Conservation (phyloP, 305 asterid species). For the Fraxinus greggii region DNA sequence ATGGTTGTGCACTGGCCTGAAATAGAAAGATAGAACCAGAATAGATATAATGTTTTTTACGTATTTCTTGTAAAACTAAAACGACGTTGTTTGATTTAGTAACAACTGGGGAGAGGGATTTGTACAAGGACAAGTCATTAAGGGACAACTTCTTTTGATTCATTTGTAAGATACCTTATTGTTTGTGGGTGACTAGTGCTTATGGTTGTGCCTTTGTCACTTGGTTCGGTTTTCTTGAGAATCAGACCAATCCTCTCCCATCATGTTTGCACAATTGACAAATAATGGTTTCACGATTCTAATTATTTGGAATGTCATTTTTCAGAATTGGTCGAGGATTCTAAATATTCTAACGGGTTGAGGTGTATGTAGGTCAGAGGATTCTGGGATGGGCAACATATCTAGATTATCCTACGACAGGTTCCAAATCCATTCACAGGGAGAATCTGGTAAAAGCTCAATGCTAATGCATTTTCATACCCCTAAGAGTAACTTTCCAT, state of each 20-base stretch:
- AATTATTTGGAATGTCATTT: background rate
- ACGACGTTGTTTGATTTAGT: background rate
- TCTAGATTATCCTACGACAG: background rate
- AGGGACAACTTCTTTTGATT: background rate
- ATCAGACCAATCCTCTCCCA: background rate
- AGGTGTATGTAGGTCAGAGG: background rate
- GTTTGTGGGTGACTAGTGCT: background rate
- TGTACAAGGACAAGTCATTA: background rate
- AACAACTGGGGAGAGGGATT: background rate
- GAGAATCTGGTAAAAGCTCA: background rate
- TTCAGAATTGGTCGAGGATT: background rate
- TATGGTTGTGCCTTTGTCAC: background rate
- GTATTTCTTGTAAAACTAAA: background rate
- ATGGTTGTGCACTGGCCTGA: constrained; percentile 98
- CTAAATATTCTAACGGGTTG: background rate
- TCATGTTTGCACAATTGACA: background rate
- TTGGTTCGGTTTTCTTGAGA: background rate
- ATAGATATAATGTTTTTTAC: background rate
- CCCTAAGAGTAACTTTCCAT: background rate
- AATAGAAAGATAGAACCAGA: constrained; percentile 14
- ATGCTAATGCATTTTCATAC: background rate
- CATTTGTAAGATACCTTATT: background rate
- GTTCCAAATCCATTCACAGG: background rate
- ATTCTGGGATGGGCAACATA: background rate
- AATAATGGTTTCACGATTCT: background rate